These are phyloP conservation scores for Onygenales sp. DNA, from an alignment of 2,329 filamentous ascomycete species.

Conservation along the genomic window DNA sequence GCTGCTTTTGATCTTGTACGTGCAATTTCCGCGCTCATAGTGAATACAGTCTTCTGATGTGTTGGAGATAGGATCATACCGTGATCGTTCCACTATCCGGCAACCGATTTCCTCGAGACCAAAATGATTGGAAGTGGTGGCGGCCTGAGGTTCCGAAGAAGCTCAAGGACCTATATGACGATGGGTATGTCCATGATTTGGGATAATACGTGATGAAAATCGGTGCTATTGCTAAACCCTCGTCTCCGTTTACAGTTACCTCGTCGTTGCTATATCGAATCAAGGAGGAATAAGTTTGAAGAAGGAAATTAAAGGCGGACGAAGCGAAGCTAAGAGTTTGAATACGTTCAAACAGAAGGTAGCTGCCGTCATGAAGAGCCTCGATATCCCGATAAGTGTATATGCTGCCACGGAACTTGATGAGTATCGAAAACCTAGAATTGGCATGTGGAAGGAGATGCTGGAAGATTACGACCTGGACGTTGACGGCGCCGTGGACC, in stretches of 20 bases:
- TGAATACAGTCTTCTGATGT: background rate
- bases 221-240: conserved; percentile 9
- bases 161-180: conserved; percentile 58
- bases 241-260: conserved; percentile 46
- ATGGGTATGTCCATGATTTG: conserved; percentile 45
- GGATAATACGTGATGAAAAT: background rate
- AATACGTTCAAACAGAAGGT: conserved; percentile 77
- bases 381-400: conserved; percentile 67
- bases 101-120: conserved; percentile 62
- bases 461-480: conserved; percentile 52
- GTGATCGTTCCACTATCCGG: conserved; percentile 72
- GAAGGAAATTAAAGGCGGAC: conserved; percentile 60
- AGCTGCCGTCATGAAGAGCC: conserved; percentile 51
- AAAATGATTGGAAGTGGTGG: conserved; percentile 94
- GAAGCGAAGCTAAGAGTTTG: conserved; percentile 58
- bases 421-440: conserved; percentile 73
- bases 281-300: conserved; percentile 75
- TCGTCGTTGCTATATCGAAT: conserved; percentile 75
- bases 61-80: conserved; percentile 64
- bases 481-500: conserved; percentile 47
- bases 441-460: conserved; percentile 76
- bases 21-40: background rate
- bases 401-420: conserved; percentile 84
- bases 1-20: conserved; percentile 40
- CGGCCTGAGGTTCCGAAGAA: conserved; percentile 57